Evolutionary conservation across 306 rosid species (phyloP), one percentile per base, ranked within the genome.

Genomic region (Rosa multiflora): DNA sequence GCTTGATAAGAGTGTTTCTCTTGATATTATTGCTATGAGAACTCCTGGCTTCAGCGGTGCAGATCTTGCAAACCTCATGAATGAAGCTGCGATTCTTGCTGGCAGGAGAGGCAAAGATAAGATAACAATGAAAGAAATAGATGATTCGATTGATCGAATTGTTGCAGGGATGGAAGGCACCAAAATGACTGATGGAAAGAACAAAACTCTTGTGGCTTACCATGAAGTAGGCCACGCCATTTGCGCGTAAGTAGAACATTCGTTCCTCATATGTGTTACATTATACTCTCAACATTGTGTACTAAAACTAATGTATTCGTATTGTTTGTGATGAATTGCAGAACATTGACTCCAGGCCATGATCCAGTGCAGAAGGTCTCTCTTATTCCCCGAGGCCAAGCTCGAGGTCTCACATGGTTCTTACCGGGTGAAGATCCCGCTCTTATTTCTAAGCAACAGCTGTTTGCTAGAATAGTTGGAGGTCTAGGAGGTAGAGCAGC

Each of bases 101-200:
- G 91, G 93, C 15, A 87, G 97, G 46, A 83, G 95, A 64, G 91
- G 90, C 32, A 90, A 85, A 78, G 82, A 75, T 59, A 81, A 73
- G 80, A 89, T 90, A 83, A 87, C 90, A 48, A 77, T 81, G 83
- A 77, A 83, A 72, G 97, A 92, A 80, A 76, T 90, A 20, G 91
- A 90, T 56, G 90, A 87, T 82, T 89, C 95, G 46, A 90, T 92
- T 35, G 95, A 92, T 70, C 87, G 93, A 37, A 92, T 92, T 11
- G 90, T 92, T 23, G 97, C 95, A 0, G 97, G 97, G 77, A 92
- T 89, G 95, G 95, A 92, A 78, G 92, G 97, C 78, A 92, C 93
- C 55, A 88, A 78, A 78, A 92, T 92, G 97, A 92, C 91, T 0
- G 92, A 90, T 85, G 92, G 92, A 61, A 92, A 90, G 89, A 88